These are phyloP conservation scores for Thalassiosira allenii DNA, from an alignment of 352 stramenopile species.

Conservation along the genomic window DNA sequence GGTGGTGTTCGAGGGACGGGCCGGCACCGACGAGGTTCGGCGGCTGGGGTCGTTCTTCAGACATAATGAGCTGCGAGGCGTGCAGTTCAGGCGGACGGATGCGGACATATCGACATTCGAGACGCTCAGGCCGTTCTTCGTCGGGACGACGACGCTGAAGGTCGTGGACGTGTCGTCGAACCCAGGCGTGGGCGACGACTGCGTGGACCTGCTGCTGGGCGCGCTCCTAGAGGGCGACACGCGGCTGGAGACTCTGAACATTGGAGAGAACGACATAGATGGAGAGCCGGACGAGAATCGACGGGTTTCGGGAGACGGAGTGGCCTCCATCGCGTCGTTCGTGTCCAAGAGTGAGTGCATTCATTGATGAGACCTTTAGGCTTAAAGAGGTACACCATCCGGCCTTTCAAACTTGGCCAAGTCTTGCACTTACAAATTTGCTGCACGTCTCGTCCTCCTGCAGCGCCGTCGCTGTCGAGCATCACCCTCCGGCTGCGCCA, in stretches of 20 bases:
- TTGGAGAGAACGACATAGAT: slow-evolving; percentile 46
- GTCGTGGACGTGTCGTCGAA: slow-evolving; percentile 51
- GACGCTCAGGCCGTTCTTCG: slow-evolving; percentile 31
- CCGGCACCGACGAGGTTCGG: slow-evolving; percentile 20
- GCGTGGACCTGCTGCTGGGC: slow-evolving; percentile 21
- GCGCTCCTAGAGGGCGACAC: slow-evolving; percentile 27
- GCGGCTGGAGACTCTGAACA: slow-evolving; percentile 45
- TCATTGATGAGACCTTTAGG: no score
- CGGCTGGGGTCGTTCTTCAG: slow-evolving; percentile 31
- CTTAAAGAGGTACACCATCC: no score
- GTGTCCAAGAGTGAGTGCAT: slow-evolving; percentile 47
- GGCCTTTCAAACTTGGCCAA: no score
- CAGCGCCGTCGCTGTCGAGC: slow-evolving; percentile 38
- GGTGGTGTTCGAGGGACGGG: slow-evolving; percentile 43
- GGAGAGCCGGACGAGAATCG: slow-evolving; percentile 12
- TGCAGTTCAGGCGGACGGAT: slow-evolving; percentile 43
- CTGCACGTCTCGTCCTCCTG: not conserved
- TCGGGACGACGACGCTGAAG: slow-evolving; percentile 12
- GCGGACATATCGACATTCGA: slow-evolving; percentile 26
- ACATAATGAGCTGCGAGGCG: slow-evolving; percentile 32
- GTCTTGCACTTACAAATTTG: no score
- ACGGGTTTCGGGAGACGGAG: slow-evolving; percentile 22
- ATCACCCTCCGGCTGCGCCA: slow-evolving; percentile 35
- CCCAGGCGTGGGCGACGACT: slow-evolving; percentile 30
- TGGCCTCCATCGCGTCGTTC: slow-evolving; percentile 43